Conservation (phyloP, 768 basidiomycete genomes). For the Panaeolus cyanescens region DNA sequence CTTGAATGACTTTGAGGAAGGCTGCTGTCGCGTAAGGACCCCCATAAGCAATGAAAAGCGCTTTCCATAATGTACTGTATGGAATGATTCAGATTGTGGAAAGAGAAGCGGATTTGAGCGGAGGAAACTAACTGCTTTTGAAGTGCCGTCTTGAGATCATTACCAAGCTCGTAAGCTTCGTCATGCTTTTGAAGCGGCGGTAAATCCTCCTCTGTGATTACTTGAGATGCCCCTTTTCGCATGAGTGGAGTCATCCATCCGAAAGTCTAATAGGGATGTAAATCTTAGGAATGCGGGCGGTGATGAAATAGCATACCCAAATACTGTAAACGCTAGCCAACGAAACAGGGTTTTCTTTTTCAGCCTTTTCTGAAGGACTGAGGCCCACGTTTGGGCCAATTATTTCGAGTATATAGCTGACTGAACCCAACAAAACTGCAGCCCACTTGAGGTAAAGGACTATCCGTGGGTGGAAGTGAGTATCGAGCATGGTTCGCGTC, state of each 20-base stretch:
- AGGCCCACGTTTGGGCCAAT: conserved; percentile 61
- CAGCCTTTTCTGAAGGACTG: conserved; percentile 29
- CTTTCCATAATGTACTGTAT: conserved; percentile 66
- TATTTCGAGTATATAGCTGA: conserved; percentile 68
- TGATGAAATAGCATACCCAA: conserved; percentile 44
- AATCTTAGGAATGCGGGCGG: neutral
- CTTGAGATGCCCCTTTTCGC: conserved; percentile 62
- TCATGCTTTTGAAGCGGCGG: conserved; percentile 71
- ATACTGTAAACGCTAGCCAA: conserved; percentile 82
- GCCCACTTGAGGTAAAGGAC: conserved; percentile 45
- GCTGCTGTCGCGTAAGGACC: conserved; percentile 67
- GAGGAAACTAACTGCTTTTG: conserved; percentile 56
- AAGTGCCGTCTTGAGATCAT: conserved; percentile 60
- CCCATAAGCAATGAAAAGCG: conserved; percentile 80
- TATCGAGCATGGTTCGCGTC: conserved; percentile 55
- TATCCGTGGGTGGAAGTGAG: conserved; percentile 29
- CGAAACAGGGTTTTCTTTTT: conserved; percentile 67
- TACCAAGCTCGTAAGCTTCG: conserved; percentile 68
- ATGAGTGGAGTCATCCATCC: conserved; percentile 84
- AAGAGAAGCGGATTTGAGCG: neutral
- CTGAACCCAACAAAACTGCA: conserved; percentile 44
- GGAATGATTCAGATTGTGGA: neutral
- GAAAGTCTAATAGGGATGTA: conserved; percentile 53
- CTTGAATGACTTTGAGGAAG: conserved; percentile 74
- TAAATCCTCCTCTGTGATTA: conserved; percentile 85